These are phyloP conservation scores for Macrocybe gigantea DNA, from an alignment of 768 basidiomycete species.

Conservation along the genomic window DNA sequence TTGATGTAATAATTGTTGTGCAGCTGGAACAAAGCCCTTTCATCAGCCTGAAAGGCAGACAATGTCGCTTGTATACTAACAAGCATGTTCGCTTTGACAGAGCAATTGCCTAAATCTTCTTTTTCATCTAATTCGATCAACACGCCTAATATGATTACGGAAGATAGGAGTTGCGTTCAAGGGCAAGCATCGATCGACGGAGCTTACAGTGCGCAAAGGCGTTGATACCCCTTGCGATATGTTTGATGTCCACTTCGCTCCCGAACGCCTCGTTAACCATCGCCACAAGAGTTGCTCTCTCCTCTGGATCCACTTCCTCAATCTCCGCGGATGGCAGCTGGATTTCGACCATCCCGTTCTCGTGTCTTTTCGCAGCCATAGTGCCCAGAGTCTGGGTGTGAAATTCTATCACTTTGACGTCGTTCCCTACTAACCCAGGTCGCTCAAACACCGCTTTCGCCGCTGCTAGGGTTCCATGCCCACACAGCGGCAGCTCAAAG, in stretches of 20 bases:
- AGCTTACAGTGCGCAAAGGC: constrained; percentile 25
- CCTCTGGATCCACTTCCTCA: constrained; percentile 19
- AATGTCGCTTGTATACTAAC: constrained; percentile 18
- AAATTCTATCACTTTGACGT: constrained; percentile 27
- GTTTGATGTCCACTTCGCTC: constrained; percentile 29
- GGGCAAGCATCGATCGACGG: neutral
- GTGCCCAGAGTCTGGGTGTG: constrained; percentile 18
- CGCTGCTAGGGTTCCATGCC: constrained; percentile 40
- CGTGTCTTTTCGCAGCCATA: constrained; percentile 22
- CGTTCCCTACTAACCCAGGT: constrained; percentile 17
- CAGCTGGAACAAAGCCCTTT: neutral
- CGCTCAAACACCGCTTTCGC: constrained; percentile 31
- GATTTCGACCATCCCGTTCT: constrained; percentile 31
- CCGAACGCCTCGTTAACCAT: constrained; percentile 33
- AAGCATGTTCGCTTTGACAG: constrained; percentile 23
- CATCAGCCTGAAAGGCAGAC: neutral
- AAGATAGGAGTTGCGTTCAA: neutral
- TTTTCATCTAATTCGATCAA: constrained; percentile 34
- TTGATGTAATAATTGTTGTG: constrained; percentile 14
- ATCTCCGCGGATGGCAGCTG: constrained; percentile 24
- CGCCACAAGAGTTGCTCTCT: constrained; percentile 21
- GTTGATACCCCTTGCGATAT: constrained; percentile 27
- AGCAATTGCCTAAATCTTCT: constrained; percentile 10
- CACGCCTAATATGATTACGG: constrained; percentile 17
- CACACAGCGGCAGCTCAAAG: constrained; percentile 29